Evolutionary conservation across 257 asterid genomes (phyloP).

Genomic region (Solanum bukasovii): DNA sequence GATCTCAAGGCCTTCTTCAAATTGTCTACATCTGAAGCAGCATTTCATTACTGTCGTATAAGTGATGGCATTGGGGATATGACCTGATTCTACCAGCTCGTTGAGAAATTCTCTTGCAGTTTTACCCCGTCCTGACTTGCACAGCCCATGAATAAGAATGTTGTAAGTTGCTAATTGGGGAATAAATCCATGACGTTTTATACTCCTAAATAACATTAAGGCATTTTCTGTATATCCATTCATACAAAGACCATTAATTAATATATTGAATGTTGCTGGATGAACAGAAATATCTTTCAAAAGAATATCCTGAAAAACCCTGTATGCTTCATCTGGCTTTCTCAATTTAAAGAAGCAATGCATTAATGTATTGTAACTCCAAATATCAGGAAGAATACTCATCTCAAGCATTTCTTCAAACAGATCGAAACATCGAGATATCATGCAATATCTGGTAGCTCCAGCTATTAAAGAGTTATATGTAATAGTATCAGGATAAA

Average conservation of each 20-base stretch:
- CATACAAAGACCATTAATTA: conserved; percentile 75
- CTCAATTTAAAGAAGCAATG: conserved; percentile 58
- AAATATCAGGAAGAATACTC: conserved; percentile 56
- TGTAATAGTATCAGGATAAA: conserved; percentile 57
- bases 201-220: conserved; percentile 45
- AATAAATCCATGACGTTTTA: conserved; percentile 38
- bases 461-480: conserved; percentile 78
- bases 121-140: conserved; percentile 46
- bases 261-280: conserved; percentile 49
- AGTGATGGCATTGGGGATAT: conserved; percentile 66
- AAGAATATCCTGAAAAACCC: conserved; percentile 47
- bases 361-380: conserved; percentile 88
- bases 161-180: conserved; percentile 69
- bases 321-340: conserved; percentile 59
- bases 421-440: conserved; percentile 44
- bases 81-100: conserved; percentile 50
- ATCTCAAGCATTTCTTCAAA: conserved; percentile 55
- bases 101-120: conserved; percentile 37
- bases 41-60: conserved; percentile 73
- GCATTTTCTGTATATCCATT: conserved; percentile 47
- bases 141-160: conserved; percentile 56
- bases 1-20: conserved; percentile 49
- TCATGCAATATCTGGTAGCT: conserved; percentile 38
- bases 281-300: conserved; percentile 36
- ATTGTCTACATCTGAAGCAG: conserved; percentile 38